These are phyloP conservation scores for Zygoascus ofunaensis DNA, from an alignment of 805 yeast genomes.

Conservation along the genomic window DNA sequence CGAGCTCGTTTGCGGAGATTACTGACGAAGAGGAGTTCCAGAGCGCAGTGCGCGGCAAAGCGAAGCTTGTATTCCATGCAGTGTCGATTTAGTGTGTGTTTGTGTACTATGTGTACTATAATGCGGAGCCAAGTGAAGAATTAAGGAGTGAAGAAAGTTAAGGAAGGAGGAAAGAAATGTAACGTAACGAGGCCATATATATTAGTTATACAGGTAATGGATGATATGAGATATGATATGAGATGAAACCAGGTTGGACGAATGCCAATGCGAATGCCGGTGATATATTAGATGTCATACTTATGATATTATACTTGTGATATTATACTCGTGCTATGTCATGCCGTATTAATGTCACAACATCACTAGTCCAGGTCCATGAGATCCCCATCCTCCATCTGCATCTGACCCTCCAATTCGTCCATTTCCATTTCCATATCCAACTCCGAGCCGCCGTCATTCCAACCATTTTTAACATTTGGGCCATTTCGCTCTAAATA, in stretches of 20 bases:
- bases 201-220: no score
- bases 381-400: not conserved
- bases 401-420: not conserved
- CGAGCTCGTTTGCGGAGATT: slow-evolving; percentile 21
- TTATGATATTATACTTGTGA: no score
- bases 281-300: no score
- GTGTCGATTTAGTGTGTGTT: slow-evolving; percentile 3
- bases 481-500: no score
- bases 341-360: no score
- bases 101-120: not conserved
- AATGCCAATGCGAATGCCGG: no score
- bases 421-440: not conserved
- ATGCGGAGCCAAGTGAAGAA: not conserved
- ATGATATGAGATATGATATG: no score
- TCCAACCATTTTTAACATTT: no score
- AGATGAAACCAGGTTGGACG: no score
- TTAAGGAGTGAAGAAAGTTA: not conserved
- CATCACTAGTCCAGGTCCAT: not conserved
- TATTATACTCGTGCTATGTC: no score
- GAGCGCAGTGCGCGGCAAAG: slow-evolving; percentile 21
- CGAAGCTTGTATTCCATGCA: slow-evolving; percentile 28
- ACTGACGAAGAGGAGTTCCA: slow-evolving; percentile 24
- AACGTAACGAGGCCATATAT: no score
- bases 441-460: no score
- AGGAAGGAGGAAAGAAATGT: not conserved